Base-by-base conservation (phyloP, 148 eudicot genomes). In the Persicaria tinctoria region DNA sequence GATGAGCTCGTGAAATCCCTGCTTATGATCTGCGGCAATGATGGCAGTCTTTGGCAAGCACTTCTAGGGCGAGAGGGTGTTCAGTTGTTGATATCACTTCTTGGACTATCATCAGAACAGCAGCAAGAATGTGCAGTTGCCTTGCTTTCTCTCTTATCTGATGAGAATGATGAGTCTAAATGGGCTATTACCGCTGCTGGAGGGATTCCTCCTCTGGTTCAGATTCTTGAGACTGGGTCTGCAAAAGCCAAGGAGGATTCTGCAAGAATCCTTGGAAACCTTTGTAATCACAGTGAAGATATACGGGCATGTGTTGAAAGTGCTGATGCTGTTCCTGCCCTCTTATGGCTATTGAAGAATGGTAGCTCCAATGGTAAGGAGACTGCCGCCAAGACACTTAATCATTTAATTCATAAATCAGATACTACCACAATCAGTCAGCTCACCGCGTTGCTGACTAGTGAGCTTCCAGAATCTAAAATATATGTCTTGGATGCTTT, bases 161-260 rank as follows among this genome's bases (percentile, higher is more conserved):
- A 86, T 76, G 99, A 95, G 76, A 95, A 92, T 77, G 97, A 95
- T 83, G 99, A 95, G 77, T 90, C 97, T 76, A 95, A 95, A 84
- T 95, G 99, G 99, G 97, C 99, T 60, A 90, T 95, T 72, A 95
- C 99, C 13, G 99, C 97, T n/a, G 99, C 99, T 66, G 99, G 99
- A 76, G 99, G 99, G 62, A 95, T 95, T 76, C 99, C 99, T 73
- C 99, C 99, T 59, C 91, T 95, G 77, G 99, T 95, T 72, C 99
- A 95, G 79, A 95, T 95, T 77, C 87, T 95, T n/a, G 99, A 95
- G 84, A 95, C 97, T 5, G 99, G 97, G 50, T 92, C 99, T 53
- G 88, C 87, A 46, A 95, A 90, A 88, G 99, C 99, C 55, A 95
- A 95, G 81, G 99, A 95, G 89, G 97, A 95, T 79, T 85, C 99